These are phyloP conservation scores for Hyphodiscus hymeniophilus DNA, from an alignment of 495 filamentous ascomycete genomes.

Conservation along the genomic window DNA sequence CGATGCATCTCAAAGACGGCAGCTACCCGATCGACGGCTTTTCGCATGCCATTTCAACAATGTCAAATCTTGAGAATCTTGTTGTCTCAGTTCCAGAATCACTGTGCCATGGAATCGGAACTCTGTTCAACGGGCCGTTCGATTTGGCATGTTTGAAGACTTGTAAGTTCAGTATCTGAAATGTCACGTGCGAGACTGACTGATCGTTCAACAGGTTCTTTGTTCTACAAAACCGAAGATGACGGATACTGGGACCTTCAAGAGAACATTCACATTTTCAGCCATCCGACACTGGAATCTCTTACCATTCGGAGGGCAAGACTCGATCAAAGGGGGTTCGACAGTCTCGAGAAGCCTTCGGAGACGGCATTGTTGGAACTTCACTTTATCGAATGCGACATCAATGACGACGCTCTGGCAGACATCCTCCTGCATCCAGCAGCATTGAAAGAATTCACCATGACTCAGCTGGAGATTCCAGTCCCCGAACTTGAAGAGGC, in stretches of 20 bases:
- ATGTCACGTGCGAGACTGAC: neutral
- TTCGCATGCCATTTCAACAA: constrained; percentile 25
- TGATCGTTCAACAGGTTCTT: constrained; percentile 10
- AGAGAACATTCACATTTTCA: constrained; percentile 30
- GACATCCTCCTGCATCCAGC: constrained; percentile 27
- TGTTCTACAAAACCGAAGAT: constrained; percentile 25
- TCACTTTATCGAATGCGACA: constrained; percentile 28
- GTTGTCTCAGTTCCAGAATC: constrained; percentile 24
- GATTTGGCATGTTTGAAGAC: constrained; percentile 27
- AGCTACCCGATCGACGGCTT: constrained; percentile 21
- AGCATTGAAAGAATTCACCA: constrained; percentile 24
- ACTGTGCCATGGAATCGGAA: constrained; percentile 26
- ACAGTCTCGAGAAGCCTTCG: constrained; percentile 25
- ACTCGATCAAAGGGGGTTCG: constrained; percentile 25
- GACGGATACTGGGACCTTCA: constrained; percentile 29
- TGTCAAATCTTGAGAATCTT: constrained; percentile 28
- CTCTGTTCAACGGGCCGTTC: constrained; percentile 28
- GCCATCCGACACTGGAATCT: constrained; percentile 27
- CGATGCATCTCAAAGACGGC: constrained; percentile 10
- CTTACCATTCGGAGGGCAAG: constrained; percentile 24
- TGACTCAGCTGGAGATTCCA: constrained; percentile 23
- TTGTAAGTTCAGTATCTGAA: constrained; percentile 12
- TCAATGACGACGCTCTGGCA: constrained; percentile 29
- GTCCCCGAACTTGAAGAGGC: constrained; percentile 24
- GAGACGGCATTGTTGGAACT: constrained; percentile 22